Conservation (phyloP, 2,329 filamentous ascomycete species). For the Aspergillus sp. region DNA sequence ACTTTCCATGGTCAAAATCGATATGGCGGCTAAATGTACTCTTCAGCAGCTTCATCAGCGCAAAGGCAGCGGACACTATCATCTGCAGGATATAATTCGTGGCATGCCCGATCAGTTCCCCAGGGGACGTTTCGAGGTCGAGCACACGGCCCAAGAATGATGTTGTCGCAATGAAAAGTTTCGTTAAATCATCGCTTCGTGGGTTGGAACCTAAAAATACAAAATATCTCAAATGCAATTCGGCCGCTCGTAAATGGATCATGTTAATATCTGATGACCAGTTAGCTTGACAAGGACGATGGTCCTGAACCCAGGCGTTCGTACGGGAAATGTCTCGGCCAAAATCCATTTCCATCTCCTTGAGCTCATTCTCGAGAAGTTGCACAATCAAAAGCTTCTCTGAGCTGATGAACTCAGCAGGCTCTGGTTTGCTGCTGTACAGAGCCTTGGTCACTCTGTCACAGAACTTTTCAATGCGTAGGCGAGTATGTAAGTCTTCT, state of each 20-base stretch:
- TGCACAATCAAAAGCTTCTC: constrained; percentile 40
- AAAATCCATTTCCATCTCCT: constrained; percentile 50
- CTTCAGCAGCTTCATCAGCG: constrained; percentile 60
- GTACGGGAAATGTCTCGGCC: constrained; percentile 31
- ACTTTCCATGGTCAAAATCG: constrained; percentile 50
- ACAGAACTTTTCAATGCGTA: constrained; percentile 55
- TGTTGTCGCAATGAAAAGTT: constrained; percentile 42
- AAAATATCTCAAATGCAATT: constrained; percentile 42
- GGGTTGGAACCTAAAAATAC: constrained; percentile 42
- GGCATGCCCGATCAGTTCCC: constrained; percentile 48
- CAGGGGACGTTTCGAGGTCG: constrained; percentile 38
- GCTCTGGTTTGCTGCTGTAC: constrained; percentile 53
- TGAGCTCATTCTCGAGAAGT: constrained; percentile 40
- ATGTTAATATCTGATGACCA: constrained; percentile 34
- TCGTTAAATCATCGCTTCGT: constrained; percentile 38
- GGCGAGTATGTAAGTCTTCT: constrained; percentile 44
- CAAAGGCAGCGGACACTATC: constrained; percentile 60
- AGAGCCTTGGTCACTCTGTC: constrained; percentile 53
- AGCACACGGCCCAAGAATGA: constrained; percentile 43
- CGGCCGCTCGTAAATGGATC: constrained; percentile 43
- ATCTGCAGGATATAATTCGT: constrained; percentile 62
- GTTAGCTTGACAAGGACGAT: neutral
- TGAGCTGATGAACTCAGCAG: constrained; percentile 42
- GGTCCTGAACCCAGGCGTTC: neutral
- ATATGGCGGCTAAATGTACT: constrained; percentile 55